These are phyloP conservation scores for Hawksworthiomyces lignivorus DNA, from an alignment of 2,329 filamentous ascomycete species.

Conservation along the genomic window DNA sequence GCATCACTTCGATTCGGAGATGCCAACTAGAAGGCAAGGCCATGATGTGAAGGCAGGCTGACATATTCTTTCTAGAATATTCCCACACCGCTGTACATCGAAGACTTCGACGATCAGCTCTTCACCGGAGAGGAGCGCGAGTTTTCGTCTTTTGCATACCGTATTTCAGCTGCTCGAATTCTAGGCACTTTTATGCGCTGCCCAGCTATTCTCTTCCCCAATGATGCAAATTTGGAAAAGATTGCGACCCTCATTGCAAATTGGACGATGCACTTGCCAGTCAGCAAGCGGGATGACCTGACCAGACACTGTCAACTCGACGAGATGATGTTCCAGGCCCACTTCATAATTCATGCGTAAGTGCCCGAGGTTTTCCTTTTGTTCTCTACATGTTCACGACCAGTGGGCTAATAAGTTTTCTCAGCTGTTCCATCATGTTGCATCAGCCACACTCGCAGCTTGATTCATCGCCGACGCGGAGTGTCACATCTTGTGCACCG, in stretches of 20 bases:
- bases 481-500: conserved; percentile 60
- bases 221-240: conserved; percentile 43
- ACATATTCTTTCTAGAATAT: conserved; percentile 36
- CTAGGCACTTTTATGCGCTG: conserved; percentile 66
- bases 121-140: conserved; percentile 61
- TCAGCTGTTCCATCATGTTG: conserved; percentile 60
- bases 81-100: conserved; percentile 53
- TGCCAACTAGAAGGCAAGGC: no score
- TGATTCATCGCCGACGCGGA: conserved; percentile 50
- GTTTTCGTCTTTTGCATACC: conserved; percentile 81
- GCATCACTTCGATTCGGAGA: no score
- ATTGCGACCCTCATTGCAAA: conserved; percentile 53
- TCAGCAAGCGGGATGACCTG: conserved; percentile 61
- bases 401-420: background rate
- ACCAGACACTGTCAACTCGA: conserved; percentile 65
- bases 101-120: conserved; percentile 69
- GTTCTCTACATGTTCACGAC: no score
- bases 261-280: conserved; percentile 73
- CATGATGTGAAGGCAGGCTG: no score
- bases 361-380: conserved; percentile 18
- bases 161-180: conserved; percentile 73
- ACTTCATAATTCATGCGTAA: conserved; percentile 63
- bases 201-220: conserved; percentile 41
- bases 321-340: conserved; percentile 86
- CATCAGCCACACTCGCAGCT: conserved; percentile 75